Evolutionary conservation across 2,329 filamentous ascomycete species (phyloP).

Genomic region (Claviceps sp.): DNA sequence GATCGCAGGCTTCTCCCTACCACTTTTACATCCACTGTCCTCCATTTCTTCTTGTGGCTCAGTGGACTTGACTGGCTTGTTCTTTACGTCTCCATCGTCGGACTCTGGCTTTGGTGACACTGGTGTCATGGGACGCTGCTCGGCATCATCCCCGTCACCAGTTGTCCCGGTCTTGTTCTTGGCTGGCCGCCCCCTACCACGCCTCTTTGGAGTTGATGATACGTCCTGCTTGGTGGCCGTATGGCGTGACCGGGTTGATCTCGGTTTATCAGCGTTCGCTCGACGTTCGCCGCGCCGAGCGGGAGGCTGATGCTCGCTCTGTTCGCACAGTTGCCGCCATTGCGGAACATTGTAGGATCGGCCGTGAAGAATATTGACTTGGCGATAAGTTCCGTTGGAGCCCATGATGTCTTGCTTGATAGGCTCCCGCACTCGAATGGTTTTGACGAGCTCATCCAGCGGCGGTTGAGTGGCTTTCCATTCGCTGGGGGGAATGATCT

Average conservation of each 20-base stretch:
- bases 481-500: conserved; percentile 85
- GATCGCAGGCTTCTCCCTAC: conserved; percentile 26
- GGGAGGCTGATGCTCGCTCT: conserved; percentile 90
- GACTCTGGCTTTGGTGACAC: conserved; percentile 36
- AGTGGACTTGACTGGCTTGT: conserved; percentile 32
- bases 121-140: conserved; percentile 45
- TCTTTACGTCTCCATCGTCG: conserved; percentile 15
- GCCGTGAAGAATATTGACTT: conserved; percentile 93
- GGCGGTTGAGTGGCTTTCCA: conserved; percentile 73
- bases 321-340: conserved; percentile 86
- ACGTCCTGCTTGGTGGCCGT: conserved; percentile 19
- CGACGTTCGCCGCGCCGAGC: conserved; percentile 75
- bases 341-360: conserved; percentile 93
- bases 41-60: conserved; percentile 29
- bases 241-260: conserved; percentile 26
- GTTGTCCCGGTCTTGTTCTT: conserved; percentile 25
- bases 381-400: conserved; percentile 85
- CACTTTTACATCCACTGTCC: conserved; percentile 25
- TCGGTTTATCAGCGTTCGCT: conserved; percentile 42
- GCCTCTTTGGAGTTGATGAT: conserved; percentile 24
- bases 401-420: conserved; percentile 98
- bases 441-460: conserved; percentile 77
- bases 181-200: conserved; percentile 25
- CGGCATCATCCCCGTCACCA: conserved; percentile 25
- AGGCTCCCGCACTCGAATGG: conserved; percentile 85